A percentile compares a stretch with the other conserved stretches of the same genome.
phyloP scores from a whole-genome alignment of 2,329 filamentous ascomycete species.

The Epichloe hybrida region DNA sequence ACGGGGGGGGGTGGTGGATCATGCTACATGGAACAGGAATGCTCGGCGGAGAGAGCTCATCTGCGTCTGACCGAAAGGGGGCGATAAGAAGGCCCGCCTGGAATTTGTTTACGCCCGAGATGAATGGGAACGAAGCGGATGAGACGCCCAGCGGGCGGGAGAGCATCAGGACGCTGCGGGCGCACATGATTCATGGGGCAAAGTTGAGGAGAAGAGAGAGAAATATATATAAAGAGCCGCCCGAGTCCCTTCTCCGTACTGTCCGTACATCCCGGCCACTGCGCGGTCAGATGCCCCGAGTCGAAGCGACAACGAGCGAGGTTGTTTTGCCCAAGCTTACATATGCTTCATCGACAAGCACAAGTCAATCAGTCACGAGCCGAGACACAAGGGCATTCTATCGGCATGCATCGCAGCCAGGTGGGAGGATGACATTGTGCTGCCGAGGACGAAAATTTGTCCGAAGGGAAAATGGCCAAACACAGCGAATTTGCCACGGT shows the following conservation, averaged over 20 bases:
- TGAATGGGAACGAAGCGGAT: background rate
- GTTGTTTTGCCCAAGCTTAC: background rate
- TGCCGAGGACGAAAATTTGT: background rate
- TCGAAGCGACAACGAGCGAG: background rate
- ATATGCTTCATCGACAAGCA: background rate
- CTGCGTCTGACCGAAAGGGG: too few species aligned
- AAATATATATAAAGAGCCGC: slow-evolving; percentile 1
- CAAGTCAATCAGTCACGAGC: background rate
- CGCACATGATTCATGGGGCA: background rate
- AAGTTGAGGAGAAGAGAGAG: background rate
- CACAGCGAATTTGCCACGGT: background rate
- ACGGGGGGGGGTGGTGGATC: background rate
- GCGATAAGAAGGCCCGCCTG: too few species aligned
- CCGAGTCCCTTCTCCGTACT: too few species aligned
- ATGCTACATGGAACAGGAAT: slow-evolving; percentile 1
- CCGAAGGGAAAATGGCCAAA: background rate
- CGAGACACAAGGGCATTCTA: background rate
- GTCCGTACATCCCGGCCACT: too few species aligned
- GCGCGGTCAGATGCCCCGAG: background rate
- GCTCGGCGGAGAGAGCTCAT: background rate
- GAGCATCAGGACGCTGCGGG: background rate
- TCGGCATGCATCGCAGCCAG: background rate
- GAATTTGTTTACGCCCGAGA: background rate
- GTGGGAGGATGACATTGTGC: background rate
- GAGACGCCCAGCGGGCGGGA: background rate